Evolutionary conservation across 768 basidiomycete species (phyloP).

Genomic region (Naganishia onofrii): DNA sequence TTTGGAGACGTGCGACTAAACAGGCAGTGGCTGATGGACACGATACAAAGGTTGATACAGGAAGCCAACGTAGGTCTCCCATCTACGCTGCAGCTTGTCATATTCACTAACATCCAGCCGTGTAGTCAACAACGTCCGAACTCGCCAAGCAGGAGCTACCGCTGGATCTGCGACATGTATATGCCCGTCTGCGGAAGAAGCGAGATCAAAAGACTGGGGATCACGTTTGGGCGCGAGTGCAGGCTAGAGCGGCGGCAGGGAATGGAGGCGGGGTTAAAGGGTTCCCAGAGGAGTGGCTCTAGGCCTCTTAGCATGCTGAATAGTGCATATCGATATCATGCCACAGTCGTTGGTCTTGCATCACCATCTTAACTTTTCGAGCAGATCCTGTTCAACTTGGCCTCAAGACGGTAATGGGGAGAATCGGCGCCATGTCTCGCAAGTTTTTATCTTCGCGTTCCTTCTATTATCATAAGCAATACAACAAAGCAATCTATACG

Average conservation of each 20-base stretch:
- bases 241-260: conserved; percentile 58
- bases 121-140: conserved; percentile 49
- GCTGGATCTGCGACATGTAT: conserved; percentile 75
- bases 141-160: conserved; percentile 63
- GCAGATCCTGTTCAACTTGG: background rate
- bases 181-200: conserved; percentile 68
- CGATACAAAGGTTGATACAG: conserved; percentile 70
- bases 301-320: background rate
- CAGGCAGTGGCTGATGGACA: conserved; percentile 88
- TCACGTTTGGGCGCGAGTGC: conserved; percentile 44
- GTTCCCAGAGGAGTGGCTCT: conserved; percentile 81
- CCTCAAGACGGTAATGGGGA: no score
- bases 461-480: background rate
- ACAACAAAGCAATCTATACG: background rate
- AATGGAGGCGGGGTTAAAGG: conserved; percentile 67
- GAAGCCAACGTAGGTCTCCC: conserved; percentile 72
- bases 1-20: conserved; percentile 81
- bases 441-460: background rate
- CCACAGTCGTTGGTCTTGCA: background rate
- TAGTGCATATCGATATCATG: background rate
- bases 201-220: conserved; percentile 63
- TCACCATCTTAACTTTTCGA: background rate
- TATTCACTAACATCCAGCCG: conserved; percentile 48
- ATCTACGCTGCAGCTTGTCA: background rate
- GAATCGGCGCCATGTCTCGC: no score